Percentiles rank a stretch among this genome's conserved stretches.
Conservation (phyloP, 805 yeast genomes). For the Candida sithepensis region DNA sequence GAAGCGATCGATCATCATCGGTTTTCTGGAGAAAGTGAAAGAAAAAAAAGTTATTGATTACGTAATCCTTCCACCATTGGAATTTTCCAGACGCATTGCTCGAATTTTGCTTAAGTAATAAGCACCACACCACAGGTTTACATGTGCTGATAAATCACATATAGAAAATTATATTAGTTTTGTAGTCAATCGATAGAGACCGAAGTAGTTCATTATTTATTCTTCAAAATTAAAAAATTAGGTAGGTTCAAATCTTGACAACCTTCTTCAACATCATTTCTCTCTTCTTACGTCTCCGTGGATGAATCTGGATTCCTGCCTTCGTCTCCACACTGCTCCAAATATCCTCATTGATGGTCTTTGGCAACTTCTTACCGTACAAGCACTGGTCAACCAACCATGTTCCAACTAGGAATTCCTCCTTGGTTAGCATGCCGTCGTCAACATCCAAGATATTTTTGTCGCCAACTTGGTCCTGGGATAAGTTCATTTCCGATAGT, state of each 20-base stretch:
- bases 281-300: conserved; percentile 14
- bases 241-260: conserved; percentile 9
- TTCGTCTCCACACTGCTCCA: conserved; percentile 72
- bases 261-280: conserved; percentile 22
- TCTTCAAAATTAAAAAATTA: background rate
- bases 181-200: too few species aligned
- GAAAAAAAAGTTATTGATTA: background rate
- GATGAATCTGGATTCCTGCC: conserved; percentile 16
- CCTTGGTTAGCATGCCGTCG: conserved; percentile 75
- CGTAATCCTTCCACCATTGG: background rate
- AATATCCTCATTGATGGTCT: conserved; percentile 56
- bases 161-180: too few species aligned
- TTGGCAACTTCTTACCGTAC: conserved; percentile 88
- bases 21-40: background rate
- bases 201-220: too few species aligned
- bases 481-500: background rate
- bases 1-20: background rate
- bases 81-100: background rate
- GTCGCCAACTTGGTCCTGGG: background rate
- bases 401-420: conserved; percentile 91
- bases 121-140: too few species aligned
- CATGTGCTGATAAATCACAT: too few species aligned
- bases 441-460: conserved; percentile 51
- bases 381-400: conserved; percentile 96
- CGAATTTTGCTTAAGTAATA: too few species aligned